Evolutionary conservation across 1,139 yeast species (phyloP).

Genomic region (Geotrichum restrictum): DNA sequence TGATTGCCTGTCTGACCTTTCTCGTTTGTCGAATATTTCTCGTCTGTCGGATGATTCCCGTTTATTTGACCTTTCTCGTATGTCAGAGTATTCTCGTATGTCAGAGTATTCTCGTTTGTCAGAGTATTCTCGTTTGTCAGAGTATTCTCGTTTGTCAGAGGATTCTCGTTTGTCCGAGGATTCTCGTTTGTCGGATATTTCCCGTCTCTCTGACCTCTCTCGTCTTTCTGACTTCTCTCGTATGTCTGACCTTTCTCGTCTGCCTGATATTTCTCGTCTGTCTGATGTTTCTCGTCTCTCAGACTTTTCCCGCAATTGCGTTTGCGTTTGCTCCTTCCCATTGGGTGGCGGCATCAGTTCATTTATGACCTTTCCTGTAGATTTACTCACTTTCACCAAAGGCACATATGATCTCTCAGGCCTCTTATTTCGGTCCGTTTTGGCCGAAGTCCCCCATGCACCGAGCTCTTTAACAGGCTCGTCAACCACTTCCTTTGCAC

Average conservation of each 20-base stretch:
- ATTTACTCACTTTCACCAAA: conserved; percentile 34
- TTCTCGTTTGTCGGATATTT: background rate
- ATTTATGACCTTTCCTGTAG: conserved; percentile 32
- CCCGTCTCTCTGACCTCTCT: background rate
- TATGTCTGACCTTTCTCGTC: background rate
- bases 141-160: too few relatives aligned
- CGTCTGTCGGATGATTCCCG: background rate
- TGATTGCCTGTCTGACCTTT: background rate
- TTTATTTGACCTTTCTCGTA: background rate
- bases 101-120: background rate
- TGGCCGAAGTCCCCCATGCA: conserved; percentile 32
- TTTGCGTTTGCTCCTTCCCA: background rate
- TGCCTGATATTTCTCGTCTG: background rate
- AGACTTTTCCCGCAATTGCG: background rate
- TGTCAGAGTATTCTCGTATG: background rate
- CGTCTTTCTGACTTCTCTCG: background rate
- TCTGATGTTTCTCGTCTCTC: conserved; percentile 4
- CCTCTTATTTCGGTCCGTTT: conserved; percentile 24
- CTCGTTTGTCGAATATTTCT: conserved; percentile 4
- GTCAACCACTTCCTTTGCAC: conserved; percentile 39
- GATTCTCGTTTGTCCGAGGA: background rate
- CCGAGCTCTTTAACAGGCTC: conserved; percentile 27
- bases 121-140: background rate
- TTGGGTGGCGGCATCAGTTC: conserved; percentile 14
- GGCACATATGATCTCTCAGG: conserved; percentile 35